These are phyloP conservation scores for Raphidocelis subcapitata DNA, from an alignment of 139 green algal genomes.

Conservation along the genomic window DNA sequence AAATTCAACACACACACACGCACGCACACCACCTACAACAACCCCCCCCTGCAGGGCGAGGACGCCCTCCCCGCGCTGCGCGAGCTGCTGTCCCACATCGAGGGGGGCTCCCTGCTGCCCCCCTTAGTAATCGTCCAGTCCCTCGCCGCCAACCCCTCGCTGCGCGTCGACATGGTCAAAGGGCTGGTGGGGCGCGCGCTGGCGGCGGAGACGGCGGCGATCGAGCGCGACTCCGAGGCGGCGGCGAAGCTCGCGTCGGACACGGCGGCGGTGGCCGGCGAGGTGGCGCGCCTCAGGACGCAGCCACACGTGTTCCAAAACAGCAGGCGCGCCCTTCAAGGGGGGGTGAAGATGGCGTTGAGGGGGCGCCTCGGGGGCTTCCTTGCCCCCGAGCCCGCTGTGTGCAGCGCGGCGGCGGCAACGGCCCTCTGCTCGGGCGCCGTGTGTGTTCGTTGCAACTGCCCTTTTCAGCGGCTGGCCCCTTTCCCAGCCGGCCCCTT, in stretches of 20 bases:
- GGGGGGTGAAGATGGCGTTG: too few species aligned
- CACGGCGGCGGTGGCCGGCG: constrained; percentile 54
- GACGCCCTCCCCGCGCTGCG: too few species aligned
- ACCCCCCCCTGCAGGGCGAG: too few species aligned
- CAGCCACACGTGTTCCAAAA: constrained; percentile 88
- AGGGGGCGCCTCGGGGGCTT: too few species aligned
- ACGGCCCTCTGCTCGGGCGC: too few species aligned
- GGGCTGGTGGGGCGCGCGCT: constrained; percentile 73
- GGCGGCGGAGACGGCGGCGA: constrained; percentile 40
- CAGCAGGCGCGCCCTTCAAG: constrained; percentile 11
- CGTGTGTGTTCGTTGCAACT: too few species aligned
- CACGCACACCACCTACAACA: too few species aligned
- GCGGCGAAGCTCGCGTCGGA: constrained; percentile 68
- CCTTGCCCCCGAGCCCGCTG: too few species aligned
- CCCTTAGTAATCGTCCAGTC: constrained; percentile 90
- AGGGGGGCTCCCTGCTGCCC: constrained; percentile 78
- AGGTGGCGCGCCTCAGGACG: constrained; percentile 66
- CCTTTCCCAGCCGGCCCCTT: too few species aligned
- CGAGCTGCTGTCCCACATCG: constrained; percentile 78
- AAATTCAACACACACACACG: too few species aligned
- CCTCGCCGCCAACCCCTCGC: constrained; percentile 74
- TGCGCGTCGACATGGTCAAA: constrained; percentile 48
- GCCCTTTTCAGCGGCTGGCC: too few species aligned
- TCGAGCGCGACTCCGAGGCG: constrained; percentile 30
- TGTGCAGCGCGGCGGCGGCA: too few species aligned